Evolutionary conservation across 192 early-diverging fungal species (phyloP).

Genomic region (Ambispora gerdemannii): DNA sequence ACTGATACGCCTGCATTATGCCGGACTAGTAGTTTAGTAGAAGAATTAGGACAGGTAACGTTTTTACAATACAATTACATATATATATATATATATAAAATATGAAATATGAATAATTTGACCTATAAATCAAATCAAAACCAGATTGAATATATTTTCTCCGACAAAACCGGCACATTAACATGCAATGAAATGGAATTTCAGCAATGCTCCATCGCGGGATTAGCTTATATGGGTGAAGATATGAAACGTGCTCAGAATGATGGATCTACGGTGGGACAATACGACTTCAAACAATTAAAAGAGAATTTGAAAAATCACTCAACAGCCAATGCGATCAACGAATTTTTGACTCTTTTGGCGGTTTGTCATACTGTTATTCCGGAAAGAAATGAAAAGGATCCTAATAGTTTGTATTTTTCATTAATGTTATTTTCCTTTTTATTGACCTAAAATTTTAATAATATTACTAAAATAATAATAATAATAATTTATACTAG

Average conservation of each 20-base stretch:
- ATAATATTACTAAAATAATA: not conserved
- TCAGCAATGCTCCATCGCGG: slow-evolving; percentile 86
- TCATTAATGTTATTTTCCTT: not conserved
- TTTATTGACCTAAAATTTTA: not conserved
- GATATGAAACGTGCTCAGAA: slow-evolving; percentile 81
- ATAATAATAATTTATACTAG: slow-evolving; percentile 34
- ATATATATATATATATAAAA: slow-evolving; percentile 2
- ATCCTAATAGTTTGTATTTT: slow-evolving; percentile 33
- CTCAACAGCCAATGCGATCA: slow-evolving; percentile 62
- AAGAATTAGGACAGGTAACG: slow-evolving; percentile 83
- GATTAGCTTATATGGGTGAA: slow-evolving; percentile 85
- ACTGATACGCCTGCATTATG: slow-evolving; percentile 91
- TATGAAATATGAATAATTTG: not conserved
- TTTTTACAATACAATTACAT: not conserved
- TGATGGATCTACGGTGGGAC: slow-evolving; percentile 66
- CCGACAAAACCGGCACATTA: slow-evolving; percentile 90
- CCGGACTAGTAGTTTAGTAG: slow-evolving; percentile 88
- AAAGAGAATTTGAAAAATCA: slow-evolving; percentile 56
- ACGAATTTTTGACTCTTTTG: slow-evolving; percentile 87
- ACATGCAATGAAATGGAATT: slow-evolving; percentile 91
- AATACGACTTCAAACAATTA: slow-evolving; percentile 63
- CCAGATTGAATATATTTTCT: slow-evolving; percentile 97
- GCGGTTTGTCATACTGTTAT: slow-evolving; percentile 98
- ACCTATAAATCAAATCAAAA: not conserved
- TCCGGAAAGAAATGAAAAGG: slow-evolving; percentile 66